A percentile compares a stretch with the other conserved stretches of the same genome.
These are phyloP conservation scores for Ophiostoma angusticollis DNA, from an alignment of 2,329 filamentous ascomycete species.

Conservation along the genomic window DNA sequence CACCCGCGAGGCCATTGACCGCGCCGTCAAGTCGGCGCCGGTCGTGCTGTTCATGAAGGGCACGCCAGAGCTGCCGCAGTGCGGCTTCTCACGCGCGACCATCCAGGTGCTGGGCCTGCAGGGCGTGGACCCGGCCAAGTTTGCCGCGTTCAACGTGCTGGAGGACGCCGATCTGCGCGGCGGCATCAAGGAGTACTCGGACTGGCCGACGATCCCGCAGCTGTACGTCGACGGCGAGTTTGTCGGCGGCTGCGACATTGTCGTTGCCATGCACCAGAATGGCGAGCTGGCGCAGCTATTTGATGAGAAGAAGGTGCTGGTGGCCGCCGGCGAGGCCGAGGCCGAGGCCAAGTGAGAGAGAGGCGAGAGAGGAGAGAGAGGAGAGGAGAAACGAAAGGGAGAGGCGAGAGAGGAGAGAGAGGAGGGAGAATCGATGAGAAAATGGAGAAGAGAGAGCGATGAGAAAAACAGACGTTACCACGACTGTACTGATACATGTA, in stretches of 20 bases:
- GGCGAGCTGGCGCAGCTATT: slow-evolving; percentile 85
- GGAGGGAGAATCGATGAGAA: too few species aligned
- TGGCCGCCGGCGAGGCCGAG: slow-evolving; percentile 35
- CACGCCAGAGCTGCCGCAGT: slow-evolving; percentile 69
- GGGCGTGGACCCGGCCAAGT: slow-evolving; percentile 89
- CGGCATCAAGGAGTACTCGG: slow-evolving; percentile 97
- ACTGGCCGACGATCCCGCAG: slow-evolving; percentile 98
- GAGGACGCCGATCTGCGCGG: slow-evolving; percentile 78
- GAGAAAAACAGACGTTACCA: too few species aligned
- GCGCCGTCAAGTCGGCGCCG: slow-evolving; percentile 73
- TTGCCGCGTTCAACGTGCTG: slow-evolving; percentile 95
- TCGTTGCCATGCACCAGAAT: slow-evolving; percentile 94
- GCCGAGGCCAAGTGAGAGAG: slow-evolving; percentile 20
- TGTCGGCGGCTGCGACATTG: slow-evolving; percentile 91
- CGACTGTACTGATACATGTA: too few species aligned
- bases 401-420: too few species aligned
- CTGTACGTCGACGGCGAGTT: slow-evolving; percentile 94
- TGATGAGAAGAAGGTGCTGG: slow-evolving; percentile 82
- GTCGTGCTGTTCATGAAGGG: slow-evolving; percentile 96
- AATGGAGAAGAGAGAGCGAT: too few species aligned
- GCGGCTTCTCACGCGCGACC: slow-evolving; percentile 80
- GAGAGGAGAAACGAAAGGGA: background rate
- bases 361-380: slow-evolving; percentile 18
- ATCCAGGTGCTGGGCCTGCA: slow-evolving; percentile 93
- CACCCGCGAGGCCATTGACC: slow-evolving; percentile 74